phyloP scores from a whole-genome alignment of 148 eudicot species.

The Oxyria digyna region DNA sequence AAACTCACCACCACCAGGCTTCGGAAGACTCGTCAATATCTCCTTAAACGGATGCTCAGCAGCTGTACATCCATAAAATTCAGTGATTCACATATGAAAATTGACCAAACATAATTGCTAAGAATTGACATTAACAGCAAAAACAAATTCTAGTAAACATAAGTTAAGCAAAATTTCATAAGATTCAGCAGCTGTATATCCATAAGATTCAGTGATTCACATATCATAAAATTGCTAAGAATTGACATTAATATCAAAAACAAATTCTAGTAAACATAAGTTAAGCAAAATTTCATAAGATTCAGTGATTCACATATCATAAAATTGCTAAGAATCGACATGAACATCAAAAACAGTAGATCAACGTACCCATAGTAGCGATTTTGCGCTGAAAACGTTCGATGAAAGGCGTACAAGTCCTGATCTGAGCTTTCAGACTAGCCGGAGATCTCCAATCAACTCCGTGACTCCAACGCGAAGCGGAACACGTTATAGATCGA shows the following conservation, averaged over 20 bases:
- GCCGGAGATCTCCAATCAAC: slow-evolving; percentile 50
- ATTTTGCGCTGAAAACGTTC: slow-evolving; percentile 52
- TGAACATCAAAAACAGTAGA: background rate
- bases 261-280: no score
- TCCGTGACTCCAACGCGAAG: slow-evolving; percentile 53
- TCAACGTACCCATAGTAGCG: slow-evolving; percentile 68
- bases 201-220: no score
- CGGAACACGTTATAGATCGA: slow-evolving; percentile 29
- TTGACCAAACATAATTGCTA: no score
- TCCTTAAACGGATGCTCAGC: slow-evolving; percentile 78
- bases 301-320: background rate
- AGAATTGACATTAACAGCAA: background rate
- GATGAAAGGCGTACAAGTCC: slow-evolving; percentile 35
- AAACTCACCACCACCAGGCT: slow-evolving; percentile 93
- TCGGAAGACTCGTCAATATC: slow-evolving; percentile 68
- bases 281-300: no score
- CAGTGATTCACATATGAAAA: background rate
- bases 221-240: no score
- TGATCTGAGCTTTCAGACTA: slow-evolving; percentile 44
- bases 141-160: no score
- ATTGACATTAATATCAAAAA: no score
- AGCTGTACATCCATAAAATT: slow-evolving; percentile 33
- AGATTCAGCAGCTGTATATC: no score
- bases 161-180: no score
- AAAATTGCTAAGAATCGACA: background rate